Base-by-base conservation (phyloP, 1,139 yeast genomes). In the Protomyces inundatus region DNA sequence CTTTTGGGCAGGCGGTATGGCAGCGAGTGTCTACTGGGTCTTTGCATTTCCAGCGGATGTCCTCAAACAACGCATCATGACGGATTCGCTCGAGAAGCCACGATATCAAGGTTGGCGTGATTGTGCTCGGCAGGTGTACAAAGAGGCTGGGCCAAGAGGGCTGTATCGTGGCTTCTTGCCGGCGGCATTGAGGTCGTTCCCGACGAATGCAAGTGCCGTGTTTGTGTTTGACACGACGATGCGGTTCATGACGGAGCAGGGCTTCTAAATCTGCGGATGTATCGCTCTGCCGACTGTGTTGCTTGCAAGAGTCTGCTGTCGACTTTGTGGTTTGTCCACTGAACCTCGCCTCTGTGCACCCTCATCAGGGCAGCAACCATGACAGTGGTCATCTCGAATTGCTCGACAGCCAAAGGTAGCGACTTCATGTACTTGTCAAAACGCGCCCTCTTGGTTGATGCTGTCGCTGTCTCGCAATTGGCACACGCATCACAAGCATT, bases 171-270 rank as follows among this genome's bases (percentile, higher is more conserved):
- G 96, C 0, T 89, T 88, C 73, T 82, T 82, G 6, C 96, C 96
- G 3, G 84, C 90, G 35, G 86, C 88, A 55, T 73, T 85, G 68
- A 71, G 80, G 34, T 77, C 80, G 7, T 89, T 89, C 80, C 96
- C 96, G 2, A 95, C 95, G 1, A 90, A 90, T 73, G 97, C 96
- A 1, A 95, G 96, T 6, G 97, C 97, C 0, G 79, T 90, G 69
- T 95, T 95, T 3, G 90, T 95, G 0, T 90, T 89, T 72, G 97
- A 90, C 75, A 85, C 88, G 9, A 90, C 85, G 14, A 83, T 90
- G 86, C 81, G 95, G 69, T 58, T 42, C 48, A 42, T 42, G 48
- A 42, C 48, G 4, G 48, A 42, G 48, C 48, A 16, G 23, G 48
- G 48, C 48, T 42, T 42, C 7, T 42, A 9, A 42, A 30, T 30